These are phyloP conservation scores for Cystofilobasidium capitatum DNA, from an alignment of 768 basidiomycete genomes.

Conservation along the genomic window DNA sequence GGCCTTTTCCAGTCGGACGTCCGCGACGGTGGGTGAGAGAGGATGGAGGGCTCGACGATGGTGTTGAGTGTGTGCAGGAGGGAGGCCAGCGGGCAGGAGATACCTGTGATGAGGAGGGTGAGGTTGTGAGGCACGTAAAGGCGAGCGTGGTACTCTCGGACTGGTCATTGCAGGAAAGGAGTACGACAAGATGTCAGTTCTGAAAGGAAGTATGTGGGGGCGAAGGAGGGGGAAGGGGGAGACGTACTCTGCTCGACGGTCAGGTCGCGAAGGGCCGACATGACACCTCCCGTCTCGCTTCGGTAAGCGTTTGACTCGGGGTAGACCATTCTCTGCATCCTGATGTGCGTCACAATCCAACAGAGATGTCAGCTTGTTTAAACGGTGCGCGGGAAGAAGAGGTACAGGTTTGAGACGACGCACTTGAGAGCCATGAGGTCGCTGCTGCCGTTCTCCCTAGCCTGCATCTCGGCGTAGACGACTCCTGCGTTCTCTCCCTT, in stretches of 20 bases:
- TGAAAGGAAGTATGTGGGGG: slow-evolving; percentile 9
- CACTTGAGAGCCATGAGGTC: slow-evolving; percentile 83
- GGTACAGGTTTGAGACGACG: slow-evolving; percentile 31
- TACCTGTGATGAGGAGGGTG: slow-evolving; percentile 71
- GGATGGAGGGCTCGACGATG: slow-evolving; percentile 69
- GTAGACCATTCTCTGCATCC: slow-evolving; percentile 70
- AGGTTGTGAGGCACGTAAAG: slow-evolving; percentile 94
- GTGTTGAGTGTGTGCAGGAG: slow-evolving; percentile 73
- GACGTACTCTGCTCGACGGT: slow-evolving; percentile 73
- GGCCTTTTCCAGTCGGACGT: slow-evolving; percentile 75
- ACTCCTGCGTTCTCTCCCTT: slow-evolving; percentile 89
- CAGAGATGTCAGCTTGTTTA: slow-evolving; percentile 13
- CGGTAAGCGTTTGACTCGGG: slow-evolving; percentile 76
- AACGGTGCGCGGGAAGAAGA: neutral
- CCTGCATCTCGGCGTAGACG: slow-evolving; percentile 88
- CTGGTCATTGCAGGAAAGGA: slow-evolving; percentile 41
- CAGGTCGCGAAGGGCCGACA: slow-evolving; percentile 77
- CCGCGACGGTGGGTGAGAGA: slow-evolving; percentile 46
- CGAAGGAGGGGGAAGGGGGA: slow-evolving; percentile 10
- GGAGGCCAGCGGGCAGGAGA: slow-evolving; percentile 58
- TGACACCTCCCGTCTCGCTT: slow-evolving; percentile 92
- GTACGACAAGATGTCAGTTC: neutral
- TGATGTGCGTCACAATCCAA: slow-evolving; percentile 36
- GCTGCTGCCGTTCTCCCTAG: slow-evolving; percentile 80
- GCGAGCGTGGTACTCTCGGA: slow-evolving; percentile 73